A percentile compares a stretch with the other conserved stretches of the same genome.
These are phyloP conservation scores for Berberis thunbergii DNA, from an alignment of 164 flowering plant genomes.

Conservation along the genomic window DNA sequence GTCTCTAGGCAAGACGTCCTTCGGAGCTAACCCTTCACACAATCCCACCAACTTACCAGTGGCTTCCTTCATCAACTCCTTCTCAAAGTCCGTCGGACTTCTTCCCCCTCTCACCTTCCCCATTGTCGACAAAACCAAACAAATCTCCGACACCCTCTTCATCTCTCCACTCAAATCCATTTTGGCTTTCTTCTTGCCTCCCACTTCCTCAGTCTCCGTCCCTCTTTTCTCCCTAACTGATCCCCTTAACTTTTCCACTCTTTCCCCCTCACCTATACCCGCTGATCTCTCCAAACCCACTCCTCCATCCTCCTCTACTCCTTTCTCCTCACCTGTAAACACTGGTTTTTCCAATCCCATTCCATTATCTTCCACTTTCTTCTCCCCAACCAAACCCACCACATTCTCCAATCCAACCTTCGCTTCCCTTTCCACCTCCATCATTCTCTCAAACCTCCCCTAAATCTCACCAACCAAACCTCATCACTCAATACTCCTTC, in stretches of 20 bases:
- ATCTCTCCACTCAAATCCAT: constrained; percentile 7
- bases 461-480: too few relatives aligned
- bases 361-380: neutral
- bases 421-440: neutral
- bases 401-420: neutral
- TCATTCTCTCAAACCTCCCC: neutral
- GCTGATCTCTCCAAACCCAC: neutral
- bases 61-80: constrained; percentile 60
- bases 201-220: too few relatives aligned
- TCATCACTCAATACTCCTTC: too few relatives aligned
- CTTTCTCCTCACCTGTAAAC: neutral
- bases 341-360: neutral
- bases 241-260: too few relatives aligned
- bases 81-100: constrained; percentile 49
- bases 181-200: too few relatives aligned
- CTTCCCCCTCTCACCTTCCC: constrained; percentile 57
- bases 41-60: constrained; percentile 45
- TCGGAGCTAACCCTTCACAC: constrained; percentile 52
- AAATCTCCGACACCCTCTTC: constrained; percentile 70
- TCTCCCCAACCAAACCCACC: neutral
- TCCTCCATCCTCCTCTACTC: neutral
- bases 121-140: constrained; percentile 61
- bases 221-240: neutral
- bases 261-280: too few relatives aligned
- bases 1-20: constrained; percentile 55